Conservation (phyloP, 331 rosid species). For the Quercus tomentella region DNA sequence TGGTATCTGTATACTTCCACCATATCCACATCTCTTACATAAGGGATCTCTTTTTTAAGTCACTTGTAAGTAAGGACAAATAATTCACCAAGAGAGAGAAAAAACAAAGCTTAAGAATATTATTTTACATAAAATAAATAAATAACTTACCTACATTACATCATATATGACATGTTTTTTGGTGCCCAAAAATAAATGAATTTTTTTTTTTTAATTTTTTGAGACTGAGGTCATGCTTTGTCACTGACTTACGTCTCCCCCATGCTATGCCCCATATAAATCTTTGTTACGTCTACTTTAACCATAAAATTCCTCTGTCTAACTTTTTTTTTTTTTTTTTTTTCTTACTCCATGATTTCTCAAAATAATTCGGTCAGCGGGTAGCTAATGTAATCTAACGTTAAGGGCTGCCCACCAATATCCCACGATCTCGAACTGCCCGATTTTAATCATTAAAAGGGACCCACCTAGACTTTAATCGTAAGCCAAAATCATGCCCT, state of each 20-base stretch:
- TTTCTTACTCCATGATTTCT: slow-evolving; percentile 45
- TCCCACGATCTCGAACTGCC: slow-evolving; percentile 50
- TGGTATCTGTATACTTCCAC: background rate
- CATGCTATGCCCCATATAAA: slow-evolving; percentile 30
- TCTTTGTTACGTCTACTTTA: slow-evolving; percentile 72
- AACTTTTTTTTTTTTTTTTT: slow-evolving; percentile 18
- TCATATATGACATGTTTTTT: too few relatives aligned
- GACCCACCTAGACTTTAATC: slow-evolving; percentile 75
- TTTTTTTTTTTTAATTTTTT: background rate
- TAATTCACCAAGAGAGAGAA: background rate
- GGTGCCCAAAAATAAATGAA: background rate
- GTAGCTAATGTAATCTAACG: slow-evolving; percentile 23
- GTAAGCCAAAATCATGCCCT: slow-evolving; percentile 79
- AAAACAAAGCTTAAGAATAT: background rate
- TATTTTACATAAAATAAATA: too few relatives aligned
- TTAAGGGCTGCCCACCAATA: slow-evolving; percentile 35
- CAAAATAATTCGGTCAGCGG: slow-evolving; percentile 51
- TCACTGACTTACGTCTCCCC: slow-evolving; percentile 60
- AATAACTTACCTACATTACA: too few relatives aligned
- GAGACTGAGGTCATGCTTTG: slow-evolving; percentile 75
- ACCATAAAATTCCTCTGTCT: slow-evolving; percentile 53
- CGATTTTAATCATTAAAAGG: slow-evolving; percentile 55
- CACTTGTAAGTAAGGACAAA: slow-evolving; percentile 32
- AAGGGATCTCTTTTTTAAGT: slow-evolving; percentile 10
- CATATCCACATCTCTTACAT: background rate